Base-by-base conservation (phyloP, 2,329 filamentous ascomycete species). In the Cercospora sojina region DNA sequence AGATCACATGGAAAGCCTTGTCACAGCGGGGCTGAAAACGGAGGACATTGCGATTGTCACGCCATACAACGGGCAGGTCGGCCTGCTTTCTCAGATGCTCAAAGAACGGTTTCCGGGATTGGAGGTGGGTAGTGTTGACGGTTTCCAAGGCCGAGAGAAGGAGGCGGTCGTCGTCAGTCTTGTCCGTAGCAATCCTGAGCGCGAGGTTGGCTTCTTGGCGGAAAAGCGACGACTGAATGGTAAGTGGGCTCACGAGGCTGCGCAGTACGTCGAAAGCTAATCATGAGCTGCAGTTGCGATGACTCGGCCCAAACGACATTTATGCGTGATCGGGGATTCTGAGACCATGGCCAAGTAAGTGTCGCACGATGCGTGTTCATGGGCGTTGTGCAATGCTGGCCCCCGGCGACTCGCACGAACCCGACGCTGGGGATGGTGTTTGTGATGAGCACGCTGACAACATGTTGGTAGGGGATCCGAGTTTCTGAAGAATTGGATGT, bases 81-180 rank as follows among this genome's bases (percentile, higher is more conserved):
- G 91, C 4, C 80, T 96, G 10, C 83, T 98, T 60, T 89, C 92
- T 12, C 82, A 84, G 41, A 84, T 90, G 70, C 84, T 99, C 59
- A 95, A 94, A 76, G 91, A 95, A 67, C 82, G 83, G 43, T 96
- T 90, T 73, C 90, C 91, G 0, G 92, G 90, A 12, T 88, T 99
- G 59, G 95, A 99, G 78, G 84, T 99, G n/a, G 95, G 95, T 35
- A 97, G 92, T 74, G 92, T 99, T 2, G 95, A 99, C 78, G 95
- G 94, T 2, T 99, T 99, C 77, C 95, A 99, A 79, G 95, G 95
- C 35, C 88, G 95, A 18, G 95, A 99, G 79, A 99, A 99, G 79
- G 95, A 99, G 79, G 95, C 92, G 2, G 90, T 99, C 16, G 86
- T 99, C 43, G 89, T 99, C 60, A 96, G 90, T 78, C 85, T 98